Evolutionary conservation across 2,329 filamentous ascomycete species (phyloP).

Genomic region (Neonectria punicea): DNA sequence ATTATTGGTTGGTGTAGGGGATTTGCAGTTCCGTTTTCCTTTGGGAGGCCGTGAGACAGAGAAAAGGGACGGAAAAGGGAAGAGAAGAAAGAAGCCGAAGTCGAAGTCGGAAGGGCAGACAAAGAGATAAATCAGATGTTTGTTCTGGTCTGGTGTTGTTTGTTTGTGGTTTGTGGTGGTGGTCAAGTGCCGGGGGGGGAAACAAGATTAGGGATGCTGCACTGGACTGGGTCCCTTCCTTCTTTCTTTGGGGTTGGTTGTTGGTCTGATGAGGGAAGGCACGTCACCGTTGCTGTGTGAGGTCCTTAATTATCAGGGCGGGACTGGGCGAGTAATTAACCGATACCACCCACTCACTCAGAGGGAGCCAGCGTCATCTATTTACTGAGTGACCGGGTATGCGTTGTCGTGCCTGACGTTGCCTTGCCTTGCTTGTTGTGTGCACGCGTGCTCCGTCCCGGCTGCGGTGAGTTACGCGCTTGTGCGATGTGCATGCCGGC

Average conservation of each 20-base stretch:
- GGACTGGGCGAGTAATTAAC: neutral
- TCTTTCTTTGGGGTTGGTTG: neutral
- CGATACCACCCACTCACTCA: neutral
- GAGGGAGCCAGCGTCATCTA: neutral
- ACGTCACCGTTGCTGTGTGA: neutral
- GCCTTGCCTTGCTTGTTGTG: no score
- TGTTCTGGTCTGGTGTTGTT: neutral
- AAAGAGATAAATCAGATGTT: neutral
- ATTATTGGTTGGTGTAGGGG: neutral
- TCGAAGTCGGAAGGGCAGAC: neutral
- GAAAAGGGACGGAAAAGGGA: neutral
- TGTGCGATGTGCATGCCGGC: no score
- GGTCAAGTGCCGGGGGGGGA: neutral
- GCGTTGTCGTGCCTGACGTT: neutral
- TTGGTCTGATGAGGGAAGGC: neutral
- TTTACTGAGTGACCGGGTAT: no score
- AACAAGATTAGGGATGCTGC: conserved; percentile 6
- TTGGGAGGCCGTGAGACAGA: neutral
- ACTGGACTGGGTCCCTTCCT: neutral
- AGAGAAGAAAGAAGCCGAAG: neutral
- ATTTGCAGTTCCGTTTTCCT: neutral
- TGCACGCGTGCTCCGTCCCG: neutral
- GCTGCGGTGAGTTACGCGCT: no score
- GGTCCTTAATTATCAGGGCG: neutral
- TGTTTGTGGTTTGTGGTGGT: neutral